Conservation (phyloP, 805 yeast genomes). For the Clavispora santaluciae region DNA sequence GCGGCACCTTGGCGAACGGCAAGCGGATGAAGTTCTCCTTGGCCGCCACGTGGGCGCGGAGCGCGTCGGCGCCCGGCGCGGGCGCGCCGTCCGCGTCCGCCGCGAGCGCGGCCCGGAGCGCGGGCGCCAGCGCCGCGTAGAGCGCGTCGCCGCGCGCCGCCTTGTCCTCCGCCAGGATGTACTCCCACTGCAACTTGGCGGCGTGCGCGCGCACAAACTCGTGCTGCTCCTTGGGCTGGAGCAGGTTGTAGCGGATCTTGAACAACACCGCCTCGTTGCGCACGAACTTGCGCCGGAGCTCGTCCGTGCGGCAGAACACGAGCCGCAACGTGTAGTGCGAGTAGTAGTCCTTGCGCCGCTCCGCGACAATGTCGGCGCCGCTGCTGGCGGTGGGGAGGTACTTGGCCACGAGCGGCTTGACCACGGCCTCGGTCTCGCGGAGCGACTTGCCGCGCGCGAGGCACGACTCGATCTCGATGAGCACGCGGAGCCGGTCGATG, state of each 20-base stretch:
- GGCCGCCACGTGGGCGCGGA: constrained; percentile 43
- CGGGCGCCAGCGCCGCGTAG: constrained; percentile 48
- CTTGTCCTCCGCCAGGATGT: constrained; percentile 62
- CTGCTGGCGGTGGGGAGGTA: constrained; percentile 53
- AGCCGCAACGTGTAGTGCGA: constrained; percentile 85
- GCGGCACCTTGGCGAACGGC: constrained; percentile 82
- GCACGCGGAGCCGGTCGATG: constrained; percentile 76
- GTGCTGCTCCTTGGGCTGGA: constrained; percentile 62
- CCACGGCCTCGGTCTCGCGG: constrained; percentile 59
- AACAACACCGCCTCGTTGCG: constrained; percentile 73
- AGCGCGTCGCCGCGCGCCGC: constrained; percentile 43
- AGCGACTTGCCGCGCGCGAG: constrained; percentile 56
- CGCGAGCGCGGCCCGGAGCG: constrained; percentile 35
- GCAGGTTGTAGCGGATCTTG: constrained; percentile 60
- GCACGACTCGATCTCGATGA: constrained; percentile 80
- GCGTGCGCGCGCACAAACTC: constrained; percentile 54
- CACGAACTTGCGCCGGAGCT: constrained; percentile 72
- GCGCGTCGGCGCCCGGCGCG: constrained; percentile 44
- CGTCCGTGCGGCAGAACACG: constrained; percentile 86
- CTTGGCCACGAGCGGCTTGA: constrained; percentile 63
- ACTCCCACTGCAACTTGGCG: constrained; percentile 68
- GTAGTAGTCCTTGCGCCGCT: constrained; percentile 84
- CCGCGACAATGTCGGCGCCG: constrained; percentile 42
- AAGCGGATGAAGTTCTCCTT: constrained; percentile 73
- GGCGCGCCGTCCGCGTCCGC: constrained; percentile 25